Evolutionary conservation across 2,329 filamentous ascomycete species (phyloP).

Genomic region (Thelonectria discophora): DNA sequence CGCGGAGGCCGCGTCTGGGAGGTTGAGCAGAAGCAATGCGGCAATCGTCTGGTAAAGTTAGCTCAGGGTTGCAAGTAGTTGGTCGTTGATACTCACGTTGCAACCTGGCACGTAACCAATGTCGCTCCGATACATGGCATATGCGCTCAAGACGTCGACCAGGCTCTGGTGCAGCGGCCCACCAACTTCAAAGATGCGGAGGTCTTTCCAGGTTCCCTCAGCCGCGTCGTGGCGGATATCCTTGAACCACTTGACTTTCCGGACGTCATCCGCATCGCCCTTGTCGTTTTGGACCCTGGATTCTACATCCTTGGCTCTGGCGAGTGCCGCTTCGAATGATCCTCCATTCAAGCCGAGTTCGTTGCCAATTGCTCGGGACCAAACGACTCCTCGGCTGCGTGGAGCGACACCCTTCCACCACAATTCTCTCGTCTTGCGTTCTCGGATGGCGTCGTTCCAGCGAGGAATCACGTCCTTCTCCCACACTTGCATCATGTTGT

Average conservation of each 20-base stretch:
- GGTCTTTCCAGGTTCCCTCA: slow-evolving; percentile 72
- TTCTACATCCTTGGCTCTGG: slow-evolving; percentile 71
- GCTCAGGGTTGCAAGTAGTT: slow-evolving; percentile 14
- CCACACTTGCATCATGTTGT: slow-evolving; percentile 71
- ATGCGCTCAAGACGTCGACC: slow-evolving; percentile 78
- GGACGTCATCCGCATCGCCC: slow-evolving; percentile 62
- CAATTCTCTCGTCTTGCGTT: slow-evolving; percentile 75
- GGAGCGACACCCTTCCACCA: slow-evolving; percentile 86
- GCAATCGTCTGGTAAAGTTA: slow-evolving; percentile 67
- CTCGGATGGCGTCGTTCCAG: slow-evolving; percentile 75
- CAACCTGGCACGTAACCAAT: slow-evolving; percentile 80
- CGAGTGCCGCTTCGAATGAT: slow-evolving; percentile 76
- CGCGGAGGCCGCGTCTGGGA: slow-evolving; percentile 67
- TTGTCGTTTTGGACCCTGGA: slow-evolving; percentile 61
- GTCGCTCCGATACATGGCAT: slow-evolving; percentile 83
- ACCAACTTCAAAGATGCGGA: slow-evolving; percentile 74
- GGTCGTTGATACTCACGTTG: slow-evolving; percentile 65
- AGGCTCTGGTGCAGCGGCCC: slow-evolving; percentile 74
- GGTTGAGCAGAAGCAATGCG: slow-evolving; percentile 76
- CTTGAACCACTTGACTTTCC: slow-evolving; percentile 68
- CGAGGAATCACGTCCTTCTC: slow-evolving; percentile 79
- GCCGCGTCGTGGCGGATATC: slow-evolving; percentile 71
- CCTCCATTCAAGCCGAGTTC: slow-evolving; percentile 72
- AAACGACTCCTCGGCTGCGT: slow-evolving; percentile 73
- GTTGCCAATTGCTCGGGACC: slow-evolving; percentile 77